Percentiles rank a stretch among this genome's conserved stretches.
Evolutionary conservation across 2,329 filamentous ascomycete species (phyloP).

Genomic region (Clonostachys sp.): DNA sequence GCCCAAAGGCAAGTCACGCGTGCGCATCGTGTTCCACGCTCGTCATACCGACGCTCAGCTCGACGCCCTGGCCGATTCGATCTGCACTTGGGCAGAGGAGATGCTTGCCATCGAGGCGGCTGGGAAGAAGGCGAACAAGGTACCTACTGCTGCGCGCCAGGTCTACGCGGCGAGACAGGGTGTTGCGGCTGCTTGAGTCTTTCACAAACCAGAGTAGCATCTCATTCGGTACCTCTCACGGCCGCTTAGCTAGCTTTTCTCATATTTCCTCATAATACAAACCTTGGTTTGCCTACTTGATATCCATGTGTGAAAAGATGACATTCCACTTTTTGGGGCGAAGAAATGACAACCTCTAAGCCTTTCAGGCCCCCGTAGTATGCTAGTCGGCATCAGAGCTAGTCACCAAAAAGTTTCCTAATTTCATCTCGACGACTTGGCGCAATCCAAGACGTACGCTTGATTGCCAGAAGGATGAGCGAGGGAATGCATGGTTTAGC

Average conservation of each 20-base stretch:
- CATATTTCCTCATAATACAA: not conserved
- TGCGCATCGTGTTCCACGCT: slow-evolving; percentile 33
- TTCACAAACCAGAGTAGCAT: not conserved
- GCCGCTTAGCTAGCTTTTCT: not conserved
- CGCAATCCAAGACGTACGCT: not conserved
- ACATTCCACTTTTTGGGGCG: not conserved
- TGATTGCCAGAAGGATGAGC: not conserved
- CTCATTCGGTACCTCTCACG: not conserved
- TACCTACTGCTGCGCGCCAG: not conserved
- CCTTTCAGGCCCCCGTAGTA: no score
- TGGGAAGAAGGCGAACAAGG: not conserved
- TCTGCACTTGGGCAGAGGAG: slow-evolving; percentile 1
- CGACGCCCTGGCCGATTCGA: slow-evolving; percentile 6
- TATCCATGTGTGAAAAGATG: not conserved
- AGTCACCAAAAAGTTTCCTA: not conserved
- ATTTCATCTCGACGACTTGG: not conserved
- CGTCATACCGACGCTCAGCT: slow-evolving; percentile 29
- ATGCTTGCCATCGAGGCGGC: not conserved
- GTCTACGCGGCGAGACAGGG: not conserved
- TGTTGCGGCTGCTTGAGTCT: not conserved
- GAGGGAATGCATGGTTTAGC: not conserved
- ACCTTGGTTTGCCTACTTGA: not conserved
- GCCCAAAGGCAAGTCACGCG: slow-evolving; percentile 26
- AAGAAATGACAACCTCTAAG: no score
- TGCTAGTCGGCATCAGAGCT: no score